Conservation (phyloP, 148 eudicot species). For the Simmondsia chinensis region DNA sequence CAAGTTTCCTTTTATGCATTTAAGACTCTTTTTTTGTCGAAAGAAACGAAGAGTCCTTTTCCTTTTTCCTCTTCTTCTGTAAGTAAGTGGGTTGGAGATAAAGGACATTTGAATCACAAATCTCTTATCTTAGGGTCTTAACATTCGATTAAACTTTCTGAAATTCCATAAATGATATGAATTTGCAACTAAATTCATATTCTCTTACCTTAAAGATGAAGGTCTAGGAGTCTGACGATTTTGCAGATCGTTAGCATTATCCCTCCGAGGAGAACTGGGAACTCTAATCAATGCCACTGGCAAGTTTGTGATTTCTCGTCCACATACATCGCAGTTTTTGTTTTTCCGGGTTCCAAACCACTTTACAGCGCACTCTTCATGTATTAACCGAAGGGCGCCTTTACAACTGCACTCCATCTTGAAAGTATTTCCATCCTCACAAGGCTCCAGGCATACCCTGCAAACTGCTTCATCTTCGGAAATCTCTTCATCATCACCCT, state of each 20-base stretch:
- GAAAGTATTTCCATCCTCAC: slow-evolving; percentile 73
- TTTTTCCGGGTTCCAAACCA: slow-evolving; percentile 86
- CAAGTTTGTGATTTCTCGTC: slow-evolving; percentile 59
- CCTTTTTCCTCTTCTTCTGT: no score
- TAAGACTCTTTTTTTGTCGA: no score
- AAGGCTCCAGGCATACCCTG: slow-evolving; percentile 72
- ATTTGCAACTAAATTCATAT: neutral
- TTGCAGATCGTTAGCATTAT: slow-evolving; percentile 21
- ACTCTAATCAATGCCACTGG: slow-evolving; percentile 68
- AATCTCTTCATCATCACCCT: slow-evolving; percentile 55
- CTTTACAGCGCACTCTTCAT: slow-evolving; percentile 72
- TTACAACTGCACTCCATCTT: slow-evolving; percentile 89
- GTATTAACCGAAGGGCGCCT: slow-evolving; percentile 91
- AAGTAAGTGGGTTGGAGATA: no score
- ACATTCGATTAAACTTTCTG: no score
- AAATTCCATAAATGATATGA: neutral
- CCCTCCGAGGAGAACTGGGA: slow-evolving; percentile 36
- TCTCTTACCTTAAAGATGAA: slow-evolving; percentile 34
- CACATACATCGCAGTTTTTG: slow-evolving; percentile 76
- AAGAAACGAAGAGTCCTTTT: no score
- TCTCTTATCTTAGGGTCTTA: no score
- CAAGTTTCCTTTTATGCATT: no score
- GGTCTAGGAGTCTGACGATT: slow-evolving; percentile 27
- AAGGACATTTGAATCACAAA: no score
- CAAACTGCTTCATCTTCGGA: slow-evolving; percentile 93